These are phyloP conservation scores for Pseudonectria buxi DNA, from an alignment of 2,329 filamentous ascomycete species.

Conservation along the genomic window DNA sequence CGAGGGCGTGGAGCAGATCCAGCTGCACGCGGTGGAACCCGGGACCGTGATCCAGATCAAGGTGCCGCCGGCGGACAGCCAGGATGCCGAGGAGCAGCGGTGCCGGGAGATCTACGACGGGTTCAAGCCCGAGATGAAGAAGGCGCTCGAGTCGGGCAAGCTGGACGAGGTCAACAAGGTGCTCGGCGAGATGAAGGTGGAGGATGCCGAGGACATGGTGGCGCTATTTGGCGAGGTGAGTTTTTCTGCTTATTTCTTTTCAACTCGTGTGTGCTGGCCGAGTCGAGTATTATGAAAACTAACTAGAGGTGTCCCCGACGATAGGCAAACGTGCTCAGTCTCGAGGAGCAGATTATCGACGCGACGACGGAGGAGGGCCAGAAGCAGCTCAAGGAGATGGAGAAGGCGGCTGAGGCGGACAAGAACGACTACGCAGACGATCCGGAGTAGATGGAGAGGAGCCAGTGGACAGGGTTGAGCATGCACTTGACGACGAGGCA, in stretches of 20 bases:
- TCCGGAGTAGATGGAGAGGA: conserved; percentile 29
- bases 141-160: conserved; percentile 79
- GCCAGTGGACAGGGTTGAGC: no score
- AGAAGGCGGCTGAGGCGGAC: conserved; percentile 38
- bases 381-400: conserved; percentile 69
- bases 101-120: conserved; percentile 72
- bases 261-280: neutral
- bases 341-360: conserved; percentile 92
- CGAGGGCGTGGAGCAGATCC: conserved; percentile 89
- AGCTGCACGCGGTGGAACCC: conserved; percentile 92
- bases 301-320: conserved; percentile 9
- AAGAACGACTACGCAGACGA: conserved; percentile 24
- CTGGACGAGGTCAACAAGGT: conserved; percentile 57
- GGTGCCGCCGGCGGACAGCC: conserved; percentile 63
- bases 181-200: conserved; percentile 78
- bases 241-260: conserved; percentile 2
- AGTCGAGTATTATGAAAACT: conserved; percentile 6
- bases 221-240: conserved; percentile 66
- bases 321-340: conserved; percentile 75
- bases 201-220: conserved; percentile 80
- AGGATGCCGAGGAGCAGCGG: conserved; percentile 56
- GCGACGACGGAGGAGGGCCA: conserved; percentile 84
- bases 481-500: no score
- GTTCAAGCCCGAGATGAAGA: conserved; percentile 74
- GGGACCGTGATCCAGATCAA: conserved; percentile 85